Conservation (phyloP, 768 basidiomycete genomes). For the Kwoniella sp. region DNA sequence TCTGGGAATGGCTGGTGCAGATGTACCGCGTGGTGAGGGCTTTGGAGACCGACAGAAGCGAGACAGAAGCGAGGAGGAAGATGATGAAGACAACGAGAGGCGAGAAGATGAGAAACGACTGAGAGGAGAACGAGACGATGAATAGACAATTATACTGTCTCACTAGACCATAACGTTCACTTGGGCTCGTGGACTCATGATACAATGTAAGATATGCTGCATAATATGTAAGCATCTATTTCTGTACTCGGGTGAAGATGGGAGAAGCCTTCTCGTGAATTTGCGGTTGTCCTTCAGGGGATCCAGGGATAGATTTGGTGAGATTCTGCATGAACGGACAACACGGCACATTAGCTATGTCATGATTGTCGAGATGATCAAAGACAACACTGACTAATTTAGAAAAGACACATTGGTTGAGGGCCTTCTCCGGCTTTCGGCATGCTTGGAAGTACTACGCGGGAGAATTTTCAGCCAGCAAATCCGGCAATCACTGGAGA, state of each 20-base stretch:
- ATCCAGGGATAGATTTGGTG: constrained; percentile 84
- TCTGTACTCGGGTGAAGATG: constrained; percentile 80
- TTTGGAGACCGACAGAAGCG: constrained; percentile 36
- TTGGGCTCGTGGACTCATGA: not conserved
- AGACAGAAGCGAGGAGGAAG: constrained; percentile 49
- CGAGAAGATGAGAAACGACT: constrained; percentile 46
- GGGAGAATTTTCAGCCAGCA: too few species aligned
- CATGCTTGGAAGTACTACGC: constrained; percentile 92
- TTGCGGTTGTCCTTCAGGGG: constrained; percentile 75
- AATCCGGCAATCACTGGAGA: too few species aligned
- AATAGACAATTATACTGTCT: constrained; percentile 17
- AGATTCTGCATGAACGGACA: constrained; percentile 65
- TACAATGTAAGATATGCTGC: constrained; percentile 25
- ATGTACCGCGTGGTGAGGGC: constrained; percentile 45
- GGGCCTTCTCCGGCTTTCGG: constrained; percentile 78
- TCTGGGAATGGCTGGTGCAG: constrained; percentile 43
- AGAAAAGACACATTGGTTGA: constrained; percentile 94
- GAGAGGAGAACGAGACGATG: constrained; percentile 46
- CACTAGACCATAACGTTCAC: too few species aligned
- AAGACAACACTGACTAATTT: constrained; percentile 71
- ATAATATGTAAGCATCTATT: constrained; percentile 58
- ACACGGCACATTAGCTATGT: constrained; percentile 5
- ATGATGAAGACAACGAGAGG: constrained; percentile 37
- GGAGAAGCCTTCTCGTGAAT: constrained; percentile 88
- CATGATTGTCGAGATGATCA: not conserved